These are phyloP conservation scores for Talaromyces sp. DNA, from an alignment of 2,329 filamentous ascomycete genomes.

Conservation along the genomic window DNA sequence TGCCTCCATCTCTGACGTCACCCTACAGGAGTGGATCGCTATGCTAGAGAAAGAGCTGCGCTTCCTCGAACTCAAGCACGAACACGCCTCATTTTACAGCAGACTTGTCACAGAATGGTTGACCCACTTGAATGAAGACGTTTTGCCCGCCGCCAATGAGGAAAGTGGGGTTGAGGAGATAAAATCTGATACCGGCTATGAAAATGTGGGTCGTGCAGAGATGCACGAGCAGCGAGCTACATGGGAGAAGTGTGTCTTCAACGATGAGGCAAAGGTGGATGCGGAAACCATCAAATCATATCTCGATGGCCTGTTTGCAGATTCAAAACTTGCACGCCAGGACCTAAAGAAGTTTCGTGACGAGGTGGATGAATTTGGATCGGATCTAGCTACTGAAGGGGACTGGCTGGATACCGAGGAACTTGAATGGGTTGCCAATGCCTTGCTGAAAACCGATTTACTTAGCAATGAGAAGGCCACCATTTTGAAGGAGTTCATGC, in stretches of 20 bases:
- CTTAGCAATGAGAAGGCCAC: slow-evolving; percentile 56
- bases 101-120: slow-evolving; percentile 60
- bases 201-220: slow-evolving; percentile 55
- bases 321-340: slow-evolving; percentile 43
- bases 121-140: slow-evolving; percentile 35
- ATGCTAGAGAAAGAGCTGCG: slow-evolving; percentile 52
- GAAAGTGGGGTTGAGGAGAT: slow-evolving; percentile 3
- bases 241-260: slow-evolving; percentile 63
- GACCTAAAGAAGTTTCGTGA: slow-evolving; percentile 48
- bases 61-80: slow-evolving; percentile 57
- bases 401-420: slow-evolving; percentile 46
- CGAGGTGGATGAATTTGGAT: slow-evolving; percentile 43
- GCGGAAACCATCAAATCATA: slow-evolving; percentile 51
- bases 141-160: slow-evolving; percentile 1
- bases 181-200: slow-evolving; percentile 43
- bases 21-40: slow-evolving; percentile 52
- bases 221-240: slow-evolving; percentile 56
- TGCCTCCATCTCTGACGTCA: slow-evolving; percentile 52
- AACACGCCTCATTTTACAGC: slow-evolving; percentile 61
- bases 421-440: slow-evolving; percentile 52
- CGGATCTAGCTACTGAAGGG: slow-evolving; percentile 26
- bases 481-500: slow-evolving; percentile 55
- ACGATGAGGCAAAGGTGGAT: slow-evolving; percentile 48
- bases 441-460: slow-evolving; percentile 54
- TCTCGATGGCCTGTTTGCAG: slow-evolving; percentile 55